Base-by-base conservation (phyloP, 305 asterid species). In the Solanum hybrid region DNA sequence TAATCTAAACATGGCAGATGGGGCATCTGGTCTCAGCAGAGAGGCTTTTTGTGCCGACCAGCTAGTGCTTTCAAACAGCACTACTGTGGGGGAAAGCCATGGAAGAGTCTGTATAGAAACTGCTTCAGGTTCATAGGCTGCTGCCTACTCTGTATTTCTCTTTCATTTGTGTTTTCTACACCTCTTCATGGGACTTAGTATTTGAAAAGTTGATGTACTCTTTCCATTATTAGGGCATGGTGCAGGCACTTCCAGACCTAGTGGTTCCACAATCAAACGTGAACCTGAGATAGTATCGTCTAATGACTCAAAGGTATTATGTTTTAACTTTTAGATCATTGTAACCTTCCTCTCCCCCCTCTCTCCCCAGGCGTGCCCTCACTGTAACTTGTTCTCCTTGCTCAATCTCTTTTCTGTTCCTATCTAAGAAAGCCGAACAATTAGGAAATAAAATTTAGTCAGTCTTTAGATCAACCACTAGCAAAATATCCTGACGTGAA, bases 261-360 rank as follows among this genome's bases (percentile, higher is more conserved):
- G 84, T 38, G 85, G 26, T 87, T 90, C 89, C 82, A 89, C 89
- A 88, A 89, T 88, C 90, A 92, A 91, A 88, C 66, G 92, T 77
- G 92, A 92, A 90, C 89, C 81, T 75, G 92, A 87, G 89, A 89
- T 88, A 81, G 89, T 86, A 86, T 93, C 92, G 14, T 56, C 84
- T 80, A 88, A 92, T 88, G 95, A 94, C 87, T 87, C 94, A 84
- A 92, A 95, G 98, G 98, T 97, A 94, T 24, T 31, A 40, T 37
- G 88, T 80, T 22, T 91, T 78, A 86, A 76, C 66, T 85, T 75
- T 76, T 88, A 84, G 31, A 78, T 88, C 69, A 27, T 42, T 78
- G 56, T 35, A 34, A 13, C 36, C 78, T 27, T 14, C 34, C 34
- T 3, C 32, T 7, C 34, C 32, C 34, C 73, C 14, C 17, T 7